Conservation (phyloP, 2,329 filamentous ascomycete species). For the Talaromyces piceae region DNA sequence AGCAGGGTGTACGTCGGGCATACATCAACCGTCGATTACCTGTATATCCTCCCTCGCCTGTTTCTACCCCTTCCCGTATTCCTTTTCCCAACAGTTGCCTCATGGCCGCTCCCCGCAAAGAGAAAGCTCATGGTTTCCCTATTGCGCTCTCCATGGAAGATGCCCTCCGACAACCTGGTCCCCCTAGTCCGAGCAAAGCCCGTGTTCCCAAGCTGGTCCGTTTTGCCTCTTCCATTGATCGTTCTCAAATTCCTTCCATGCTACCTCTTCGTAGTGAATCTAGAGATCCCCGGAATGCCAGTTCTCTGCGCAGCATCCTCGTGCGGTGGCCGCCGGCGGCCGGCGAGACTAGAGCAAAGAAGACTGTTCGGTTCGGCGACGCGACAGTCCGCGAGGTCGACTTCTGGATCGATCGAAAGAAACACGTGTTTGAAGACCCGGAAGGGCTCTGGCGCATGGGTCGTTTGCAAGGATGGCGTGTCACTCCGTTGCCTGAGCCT, state of each 20-base stretch:
- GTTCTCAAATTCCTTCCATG: neutral
- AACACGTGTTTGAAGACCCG: slow-evolving; percentile 14
- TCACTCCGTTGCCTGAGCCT: slow-evolving; percentile 16
- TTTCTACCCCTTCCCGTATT: slow-evolving; percentile 15
- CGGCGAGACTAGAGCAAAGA: slow-evolving; percentile 14
- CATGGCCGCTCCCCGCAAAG: neutral
- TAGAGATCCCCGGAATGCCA: slow-evolving; percentile 12
- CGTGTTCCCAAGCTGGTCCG: neutral
- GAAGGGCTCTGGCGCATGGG: slow-evolving; percentile 10
- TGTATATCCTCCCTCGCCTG: neutral
- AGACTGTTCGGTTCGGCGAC: slow-evolving; percentile 21
- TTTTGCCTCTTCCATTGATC: slow-evolving; percentile 2
- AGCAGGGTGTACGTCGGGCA: slow-evolving; percentile 8
- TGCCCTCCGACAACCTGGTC: neutral
- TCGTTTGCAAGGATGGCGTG: slow-evolving; percentile 15
- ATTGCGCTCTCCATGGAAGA: neutral
- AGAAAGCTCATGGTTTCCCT: neutral
- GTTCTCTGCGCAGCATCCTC: slow-evolving; percentile 12
- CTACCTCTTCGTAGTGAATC: slow-evolving; percentile 5
- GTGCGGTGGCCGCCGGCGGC: slow-evolving; percentile 7
- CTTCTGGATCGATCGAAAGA: slow-evolving; percentile 21
- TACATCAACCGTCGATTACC: slow-evolving; percentile 4
- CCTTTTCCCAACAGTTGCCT: slow-evolving; percentile 10
- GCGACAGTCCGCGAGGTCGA: slow-evolving; percentile 17
- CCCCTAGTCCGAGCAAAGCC: neutral